Evolutionary conservation across 176 grass and related monocot genomes (phyloP).

Genomic region (Phragmites australis): DNA sequence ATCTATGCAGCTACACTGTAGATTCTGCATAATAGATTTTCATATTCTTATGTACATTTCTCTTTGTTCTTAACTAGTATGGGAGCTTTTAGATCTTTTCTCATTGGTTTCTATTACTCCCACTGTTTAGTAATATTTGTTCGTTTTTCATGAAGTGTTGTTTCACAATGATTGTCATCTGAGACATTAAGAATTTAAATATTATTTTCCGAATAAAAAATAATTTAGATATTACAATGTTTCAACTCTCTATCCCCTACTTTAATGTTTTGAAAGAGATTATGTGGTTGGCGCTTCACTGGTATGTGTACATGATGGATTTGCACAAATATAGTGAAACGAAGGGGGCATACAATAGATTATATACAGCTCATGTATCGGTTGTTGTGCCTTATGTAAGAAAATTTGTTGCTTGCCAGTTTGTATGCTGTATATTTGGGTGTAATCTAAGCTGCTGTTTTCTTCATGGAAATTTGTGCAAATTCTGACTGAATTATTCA

Average conservation of each 20-base stretch:
- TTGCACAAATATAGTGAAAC: background rate
- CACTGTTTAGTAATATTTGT: background rate
- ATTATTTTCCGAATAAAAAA: no score
- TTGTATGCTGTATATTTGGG: background rate
- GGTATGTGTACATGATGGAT: background rate
- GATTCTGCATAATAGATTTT: no score
- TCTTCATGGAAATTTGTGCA: background rate
- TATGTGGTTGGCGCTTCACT: background rate
- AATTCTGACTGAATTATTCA: slow-evolving; percentile 26
- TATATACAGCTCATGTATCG: background rate
- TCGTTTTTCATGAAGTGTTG: background rate
- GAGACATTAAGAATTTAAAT: background rate
- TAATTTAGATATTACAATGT: background rate
- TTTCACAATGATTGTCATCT: background rate
- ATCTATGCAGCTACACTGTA: background rate
- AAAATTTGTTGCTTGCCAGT: background rate
- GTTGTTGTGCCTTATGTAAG: slow-evolving; percentile 13
- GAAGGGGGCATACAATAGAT: background rate
- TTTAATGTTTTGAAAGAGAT: background rate
- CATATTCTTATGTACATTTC: no score
- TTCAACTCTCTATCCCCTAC: background rate
- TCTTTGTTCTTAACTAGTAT: background rate
- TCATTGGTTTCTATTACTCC: background rate
- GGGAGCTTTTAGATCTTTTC: slow-evolving; percentile 8
- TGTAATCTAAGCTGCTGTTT: background rate